Evolutionary conservation across 345 rosid species (phyloP).

Genomic region (Hibiscus mutabilis): DNA sequence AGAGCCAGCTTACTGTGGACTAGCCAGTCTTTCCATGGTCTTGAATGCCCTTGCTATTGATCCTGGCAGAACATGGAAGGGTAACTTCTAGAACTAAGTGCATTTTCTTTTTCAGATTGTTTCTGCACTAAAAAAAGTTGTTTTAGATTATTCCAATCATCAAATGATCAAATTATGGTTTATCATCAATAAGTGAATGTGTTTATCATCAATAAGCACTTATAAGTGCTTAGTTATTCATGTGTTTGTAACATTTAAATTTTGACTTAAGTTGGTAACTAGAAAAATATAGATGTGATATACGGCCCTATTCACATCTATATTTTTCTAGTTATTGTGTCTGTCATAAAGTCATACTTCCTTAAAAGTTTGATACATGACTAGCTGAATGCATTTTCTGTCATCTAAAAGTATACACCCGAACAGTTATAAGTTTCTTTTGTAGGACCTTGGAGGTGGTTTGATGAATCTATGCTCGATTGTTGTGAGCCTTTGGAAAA

Average conservation of each 20-base stretch:
- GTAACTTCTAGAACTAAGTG: slow-evolving; percentile 22
- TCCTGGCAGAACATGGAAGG: slow-evolving; percentile 81
- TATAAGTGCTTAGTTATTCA: too few relatives aligned
- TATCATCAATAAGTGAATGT: background rate
- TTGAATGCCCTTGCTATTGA: slow-evolving; percentile 88
- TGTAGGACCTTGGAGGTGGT: slow-evolving; percentile 99
- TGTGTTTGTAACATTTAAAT: too few relatives aligned
- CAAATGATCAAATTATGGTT: too few relatives aligned
- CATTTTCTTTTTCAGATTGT: background rate
- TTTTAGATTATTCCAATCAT: background rate
- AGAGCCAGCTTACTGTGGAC: slow-evolving; percentile 86
- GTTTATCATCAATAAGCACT: background rate
- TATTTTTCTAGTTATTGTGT: background rate
- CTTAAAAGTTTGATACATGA: background rate
- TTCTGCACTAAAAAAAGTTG: background rate
- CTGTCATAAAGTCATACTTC: background rate
- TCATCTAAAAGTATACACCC: background rate
- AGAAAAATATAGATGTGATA: too few relatives aligned
- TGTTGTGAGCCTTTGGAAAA: slow-evolving; percentile 89
- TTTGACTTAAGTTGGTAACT: too few relatives aligned
- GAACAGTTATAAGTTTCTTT: slow-evolving; percentile 14
- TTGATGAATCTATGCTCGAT: slow-evolving; percentile 91
- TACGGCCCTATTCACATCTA: background rate
- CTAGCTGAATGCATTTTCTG: background rate
- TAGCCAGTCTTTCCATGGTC: slow-evolving; percentile 85